Evolutionary conservation across 2,329 filamentous ascomycete genomes (phyloP).

Genomic region (Escovopsis sp.): DNA sequence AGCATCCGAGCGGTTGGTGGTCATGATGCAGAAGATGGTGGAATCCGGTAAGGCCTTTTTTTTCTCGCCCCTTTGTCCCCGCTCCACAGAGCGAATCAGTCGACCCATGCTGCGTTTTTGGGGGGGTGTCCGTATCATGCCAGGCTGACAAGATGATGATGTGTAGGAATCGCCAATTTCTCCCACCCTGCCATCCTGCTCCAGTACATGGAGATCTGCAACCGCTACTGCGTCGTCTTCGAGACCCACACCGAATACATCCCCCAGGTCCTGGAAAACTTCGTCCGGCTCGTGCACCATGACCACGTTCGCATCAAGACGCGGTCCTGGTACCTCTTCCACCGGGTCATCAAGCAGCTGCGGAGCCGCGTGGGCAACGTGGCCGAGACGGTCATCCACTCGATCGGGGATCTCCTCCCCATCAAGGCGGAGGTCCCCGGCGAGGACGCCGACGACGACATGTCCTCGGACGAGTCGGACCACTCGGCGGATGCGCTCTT

Average conservation of each 20-base stretch:
- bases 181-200: conserved; percentile 83
- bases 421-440: conserved; percentile 82
- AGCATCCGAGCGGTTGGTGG: conserved; percentile 67
- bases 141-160: conserved; percentile 10
- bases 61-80: too few species aligned
- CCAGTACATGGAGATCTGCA: conserved; percentile 97
- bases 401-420: conserved; percentile 71
- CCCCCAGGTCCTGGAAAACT: conserved; percentile 75
- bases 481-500: conserved; percentile 85
- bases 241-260: conserved; percentile 72
- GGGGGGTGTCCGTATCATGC: background rate
- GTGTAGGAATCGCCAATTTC: conserved; percentile 63
- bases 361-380: conserved; percentile 74
- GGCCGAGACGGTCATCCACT: conserved; percentile 80
- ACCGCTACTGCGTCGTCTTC: conserved; percentile 86
- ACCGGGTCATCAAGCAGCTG: conserved; percentile 79
- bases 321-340: conserved; percentile 94
- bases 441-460: conserved; percentile 69
- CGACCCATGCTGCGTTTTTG: background rate
- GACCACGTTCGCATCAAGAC: conserved; percentile 74
- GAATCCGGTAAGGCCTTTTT: conserved; percentile 55
- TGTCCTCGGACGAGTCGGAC: conserved; percentile 87
- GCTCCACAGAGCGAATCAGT: too few species aligned
- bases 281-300: conserved; percentile 81
- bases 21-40: conserved; percentile 94